phyloP scores from a whole-genome alignment of 352 stramenopile species.

The Blastocystis sp. region DNA sequence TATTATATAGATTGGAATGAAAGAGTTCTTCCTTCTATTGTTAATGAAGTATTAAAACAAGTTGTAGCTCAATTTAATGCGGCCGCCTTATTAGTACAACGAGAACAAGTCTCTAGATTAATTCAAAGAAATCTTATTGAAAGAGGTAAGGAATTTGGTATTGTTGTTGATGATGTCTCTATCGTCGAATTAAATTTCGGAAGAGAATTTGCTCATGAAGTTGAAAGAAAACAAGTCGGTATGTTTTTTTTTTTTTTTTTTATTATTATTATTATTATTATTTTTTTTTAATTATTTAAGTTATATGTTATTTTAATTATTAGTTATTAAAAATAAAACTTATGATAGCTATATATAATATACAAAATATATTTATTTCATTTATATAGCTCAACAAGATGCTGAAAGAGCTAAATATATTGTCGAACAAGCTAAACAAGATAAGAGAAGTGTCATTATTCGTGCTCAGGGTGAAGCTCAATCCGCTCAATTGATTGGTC shows the following conservation, averaged over 20 bases:
- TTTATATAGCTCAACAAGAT: slow-evolving; percentile 88
- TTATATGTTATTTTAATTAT: too few species aligned
- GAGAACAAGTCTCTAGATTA: slow-evolving; percentile 76
- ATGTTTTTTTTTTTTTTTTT: slow-evolving; percentile 20
- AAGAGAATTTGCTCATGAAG: slow-evolving; percentile 86
- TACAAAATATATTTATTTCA: too few species aligned
- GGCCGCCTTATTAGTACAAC: slow-evolving; percentile 91
- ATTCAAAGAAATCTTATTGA: slow-evolving; percentile 71
- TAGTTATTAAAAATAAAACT: too few species aligned
- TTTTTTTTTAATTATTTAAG: too few species aligned
- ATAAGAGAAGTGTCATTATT: slow-evolving; percentile 96
- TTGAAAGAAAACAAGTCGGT: slow-evolving; percentile 96
- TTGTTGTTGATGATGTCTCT: slow-evolving; percentile 85
- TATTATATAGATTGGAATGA: slow-evolving; percentile 75
- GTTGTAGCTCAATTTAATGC: slow-evolving; percentile 96
- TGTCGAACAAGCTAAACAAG: slow-evolving; percentile 86
- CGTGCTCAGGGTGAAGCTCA: slow-evolving; percentile 87
- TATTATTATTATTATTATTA: too few species aligned
- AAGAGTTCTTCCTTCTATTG: slow-evolving; percentile 85
- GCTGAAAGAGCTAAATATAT: slow-evolving; percentile 90
- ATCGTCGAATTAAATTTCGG: slow-evolving; percentile 97
- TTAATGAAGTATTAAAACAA: slow-evolving; percentile 96
- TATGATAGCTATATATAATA: too few species aligned
- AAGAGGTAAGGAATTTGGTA: slow-evolving; percentile 67
- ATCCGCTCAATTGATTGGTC: slow-evolving; percentile 84